Base-by-base conservation (phyloP, 2,329 filamentous ascomycete species). In the Botrytis medusae region DNA sequence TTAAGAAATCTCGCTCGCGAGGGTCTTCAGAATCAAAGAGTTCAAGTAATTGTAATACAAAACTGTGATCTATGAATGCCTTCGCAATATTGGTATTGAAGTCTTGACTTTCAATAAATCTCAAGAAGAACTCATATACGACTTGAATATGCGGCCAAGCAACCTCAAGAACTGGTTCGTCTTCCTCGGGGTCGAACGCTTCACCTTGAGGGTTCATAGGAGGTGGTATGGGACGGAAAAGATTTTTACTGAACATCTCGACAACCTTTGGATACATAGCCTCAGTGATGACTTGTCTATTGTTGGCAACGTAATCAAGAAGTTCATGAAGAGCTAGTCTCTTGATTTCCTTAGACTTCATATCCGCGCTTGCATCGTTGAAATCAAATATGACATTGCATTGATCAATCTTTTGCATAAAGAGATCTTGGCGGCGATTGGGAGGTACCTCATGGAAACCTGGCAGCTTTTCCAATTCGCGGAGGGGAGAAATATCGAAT, bases 371-470 rank as follows among this genome's bases (percentile, higher is more conserved):
- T 67, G 95, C 94, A 83, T 99, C 96, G 82, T 98, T 99, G 85
- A 99, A 99, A 85, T 99, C 96, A 82, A 99, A 99, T 80, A 99
- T 99, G 85, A 99, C 97, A 82, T 99, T 99, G 86, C 96, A 99
- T 83, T 99, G 96, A 80, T 98, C 96, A 79, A 99, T 96, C 87
- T 99, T 99, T 82, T 98, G 95, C 95, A 99, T 98, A 84, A 99
- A 99, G 29, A 99, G 89, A 79, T 98, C 95, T 84, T 98, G 95
- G 75, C 96, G 90, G 76, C 95, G 91, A 82, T 97, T 97, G 25
- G 96, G 96, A 18, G 95, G 93, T 40, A 98, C 96, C 83, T 99
- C 96, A 80, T 99, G 96, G 83, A 99, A 99, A 51, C 96, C 96
- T 1, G 96, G 95, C 37, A 99, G 87, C 84, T 99, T 99, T 83